These are phyloP conservation scores for Geranium incanum DNA, from an alignment of 441 rosid genomes.

Conservation along the genomic window DNA sequence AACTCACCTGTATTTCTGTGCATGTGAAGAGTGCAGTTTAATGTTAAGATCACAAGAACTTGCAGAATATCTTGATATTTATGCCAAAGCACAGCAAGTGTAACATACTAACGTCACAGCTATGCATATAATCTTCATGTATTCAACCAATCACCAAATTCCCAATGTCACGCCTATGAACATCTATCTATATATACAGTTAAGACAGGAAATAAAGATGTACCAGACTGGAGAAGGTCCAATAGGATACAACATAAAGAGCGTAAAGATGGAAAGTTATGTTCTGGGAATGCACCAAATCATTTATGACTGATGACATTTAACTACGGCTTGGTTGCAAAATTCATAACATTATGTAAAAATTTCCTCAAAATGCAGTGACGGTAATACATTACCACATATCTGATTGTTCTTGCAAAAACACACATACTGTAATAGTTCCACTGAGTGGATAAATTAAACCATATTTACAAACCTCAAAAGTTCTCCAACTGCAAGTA, in stretches of 20 bases:
- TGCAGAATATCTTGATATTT: background rate
- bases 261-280: background rate
- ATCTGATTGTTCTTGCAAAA: background rate
- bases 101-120: background rate
- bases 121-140: background rate
- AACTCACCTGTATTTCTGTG: constrained; percentile 99
- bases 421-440: background rate
- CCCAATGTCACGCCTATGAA: background rate
- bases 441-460: background rate
- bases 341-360: background rate
- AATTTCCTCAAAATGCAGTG: background rate
- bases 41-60: constrained; percentile 4
- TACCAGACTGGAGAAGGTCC: background rate
- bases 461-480: constrained; percentile 52
- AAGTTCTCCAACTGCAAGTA: constrained; percentile 98
- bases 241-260: background rate
- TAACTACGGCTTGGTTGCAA: too few relatives aligned
- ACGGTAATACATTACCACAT: background rate
- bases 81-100: background rate
- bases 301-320: too few relatives aligned
- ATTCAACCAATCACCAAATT: background rate
- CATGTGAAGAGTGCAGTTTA: constrained; percentile 15
- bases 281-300: too few relatives aligned
- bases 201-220: background rate
- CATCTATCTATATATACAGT: background rate